Conservation (phyloP, 2,329 filamentous ascomycete species). For the Leptodontidium sp. region DNA sequence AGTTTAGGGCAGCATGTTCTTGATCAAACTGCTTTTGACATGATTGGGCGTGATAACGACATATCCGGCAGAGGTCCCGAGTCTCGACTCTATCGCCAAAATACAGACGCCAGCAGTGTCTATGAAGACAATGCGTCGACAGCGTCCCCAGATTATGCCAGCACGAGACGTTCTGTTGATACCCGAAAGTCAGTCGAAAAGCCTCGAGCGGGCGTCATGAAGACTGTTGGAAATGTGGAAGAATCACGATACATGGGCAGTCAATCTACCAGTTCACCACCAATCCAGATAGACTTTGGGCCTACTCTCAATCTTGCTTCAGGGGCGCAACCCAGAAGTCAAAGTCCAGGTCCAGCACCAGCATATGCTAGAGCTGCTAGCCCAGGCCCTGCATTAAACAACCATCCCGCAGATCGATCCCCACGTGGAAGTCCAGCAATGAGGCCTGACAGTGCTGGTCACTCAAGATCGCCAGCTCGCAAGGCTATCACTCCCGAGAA, state of each 20-base stretch:
- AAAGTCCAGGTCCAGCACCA: slow-evolving; percentile 67
- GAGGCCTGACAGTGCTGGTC: slow-evolving; percentile 43
- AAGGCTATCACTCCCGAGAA: slow-evolving; percentile 48
- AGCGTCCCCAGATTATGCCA: slow-evolving; percentile 80
- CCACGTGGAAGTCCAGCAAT: slow-evolving; percentile 30
- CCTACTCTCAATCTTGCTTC: slow-evolving; percentile 69
- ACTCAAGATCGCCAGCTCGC: slow-evolving; percentile 52
- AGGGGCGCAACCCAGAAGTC: slow-evolving; percentile 32
- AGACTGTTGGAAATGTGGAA: slow-evolving; percentile 68
- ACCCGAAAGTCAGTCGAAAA: slow-evolving; percentile 63
- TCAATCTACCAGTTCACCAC: slow-evolving; percentile 25
- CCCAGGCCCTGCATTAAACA: slow-evolving; percentile 67
- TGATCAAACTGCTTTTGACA: slow-evolving; percentile 58
- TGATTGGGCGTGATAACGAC: slow-evolving; percentile 37
- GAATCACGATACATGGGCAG: slow-evolving; percentile 51
- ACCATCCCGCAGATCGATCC: slow-evolving; percentile 25
- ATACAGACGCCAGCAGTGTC: slow-evolving; percentile 52
- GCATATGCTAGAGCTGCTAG: slow-evolving; percentile 33
- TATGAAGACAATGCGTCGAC: slow-evolving; percentile 71
- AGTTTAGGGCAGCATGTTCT: slow-evolving; percentile 54
- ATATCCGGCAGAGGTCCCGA: slow-evolving; percentile 32
- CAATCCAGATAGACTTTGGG: slow-evolving; percentile 84
- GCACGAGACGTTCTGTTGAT: slow-evolving; percentile 52
- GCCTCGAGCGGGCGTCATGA: slow-evolving; percentile 81
- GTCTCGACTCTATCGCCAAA: slow-evolving; percentile 46